phyloP scores from a whole-genome alignment of 2,329 filamentous ascomycete genomes.

The Cadophora sp. region DNA sequence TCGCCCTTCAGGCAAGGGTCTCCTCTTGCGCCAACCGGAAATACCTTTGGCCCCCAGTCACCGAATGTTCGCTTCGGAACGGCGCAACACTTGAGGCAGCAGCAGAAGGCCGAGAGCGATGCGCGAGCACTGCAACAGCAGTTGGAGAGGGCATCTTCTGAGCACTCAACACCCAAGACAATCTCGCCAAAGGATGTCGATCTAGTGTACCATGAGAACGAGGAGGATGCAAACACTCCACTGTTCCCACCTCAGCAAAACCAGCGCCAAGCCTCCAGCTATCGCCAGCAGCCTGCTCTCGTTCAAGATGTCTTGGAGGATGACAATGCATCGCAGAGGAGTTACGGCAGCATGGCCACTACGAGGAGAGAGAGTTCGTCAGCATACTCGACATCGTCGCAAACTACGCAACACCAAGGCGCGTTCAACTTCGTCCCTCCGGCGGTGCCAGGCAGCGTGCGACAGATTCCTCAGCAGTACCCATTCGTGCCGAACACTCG shows the following conservation, averaged over 20 bases:
- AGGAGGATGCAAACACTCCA: constrained; percentile 73
- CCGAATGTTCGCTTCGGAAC: constrained; percentile 55
- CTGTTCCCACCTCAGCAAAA: constrained; percentile 67
- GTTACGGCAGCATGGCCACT: constrained; percentile 52
- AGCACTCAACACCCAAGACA: constrained; percentile 71
- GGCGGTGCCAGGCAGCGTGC: constrained; percentile 42
- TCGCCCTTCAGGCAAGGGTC: constrained; percentile 84
- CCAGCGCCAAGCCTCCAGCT: constrained; percentile 51
- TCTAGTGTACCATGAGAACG: constrained; percentile 80
- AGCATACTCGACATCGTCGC: constrained; percentile 43
- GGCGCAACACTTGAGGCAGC: constrained; percentile 65
- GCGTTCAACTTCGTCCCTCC: constrained; percentile 56
- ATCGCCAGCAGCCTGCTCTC: constrained; percentile 36
- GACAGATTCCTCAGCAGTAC: constrained; percentile 44
- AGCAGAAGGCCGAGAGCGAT: constrained; percentile 66
- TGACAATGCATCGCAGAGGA: constrained; percentile 48
- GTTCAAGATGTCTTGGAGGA: constrained; percentile 44
- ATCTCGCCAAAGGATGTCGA: constrained; percentile 95
- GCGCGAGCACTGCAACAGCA: constrained; percentile 51
- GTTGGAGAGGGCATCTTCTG: constrained; percentile 47
- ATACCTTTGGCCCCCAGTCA: constrained; percentile 47
- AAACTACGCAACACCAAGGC: constrained; percentile 41
- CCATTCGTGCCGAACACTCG: constrained; percentile 42
- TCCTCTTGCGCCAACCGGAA: constrained; percentile 57
- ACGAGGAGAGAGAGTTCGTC: constrained; percentile 49